phyloP scores from a whole-genome alignment of 495 filamentous ascomycete species.

The Penicillium pulvis region DNA sequence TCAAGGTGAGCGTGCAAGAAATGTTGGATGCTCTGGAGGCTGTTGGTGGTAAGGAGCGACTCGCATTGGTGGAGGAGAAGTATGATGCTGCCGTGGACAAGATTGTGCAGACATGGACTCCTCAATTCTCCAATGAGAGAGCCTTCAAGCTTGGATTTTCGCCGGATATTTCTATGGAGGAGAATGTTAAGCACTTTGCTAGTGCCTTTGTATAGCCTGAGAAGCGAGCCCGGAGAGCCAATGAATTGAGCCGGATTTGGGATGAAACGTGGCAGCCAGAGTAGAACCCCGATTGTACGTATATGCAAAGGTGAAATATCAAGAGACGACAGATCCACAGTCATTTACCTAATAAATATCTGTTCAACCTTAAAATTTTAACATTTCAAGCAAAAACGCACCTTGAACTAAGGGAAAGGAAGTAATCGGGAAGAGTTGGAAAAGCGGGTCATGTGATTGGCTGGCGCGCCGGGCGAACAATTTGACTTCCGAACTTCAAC shows the following conservation, averaged over 20 bases:
- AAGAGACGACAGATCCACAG: background rate
- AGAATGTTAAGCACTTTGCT: conserved; percentile 58
- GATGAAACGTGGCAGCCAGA: background rate
- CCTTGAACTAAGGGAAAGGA: conserved; percentile 20
- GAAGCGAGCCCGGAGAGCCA: conserved; percentile 9
- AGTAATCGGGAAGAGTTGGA: conserved; percentile 47
- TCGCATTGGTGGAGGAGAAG: conserved; percentile 65
- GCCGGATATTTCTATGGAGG: conserved; percentile 58
- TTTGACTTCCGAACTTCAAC: conserved; percentile 57
- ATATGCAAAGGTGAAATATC: background rate
- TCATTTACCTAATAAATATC: background rate
- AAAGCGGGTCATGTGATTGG: conserved; percentile 56
- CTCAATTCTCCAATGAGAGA: conserved; percentile 62
- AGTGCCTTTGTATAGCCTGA: conserved; percentile 31
- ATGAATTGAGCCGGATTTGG: conserved; percentile 19
- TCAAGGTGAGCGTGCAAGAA: conserved; percentile 70
- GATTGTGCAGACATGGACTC: conserved; percentile 75
- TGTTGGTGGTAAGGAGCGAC: conserved; percentile 68
- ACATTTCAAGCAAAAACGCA: background rate
- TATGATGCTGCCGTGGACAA: conserved; percentile 65
- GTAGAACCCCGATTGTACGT: background rate
- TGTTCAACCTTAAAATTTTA: background rate
- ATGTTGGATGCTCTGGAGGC: conserved; percentile 73
- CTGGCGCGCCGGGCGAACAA: conserved; percentile 48
- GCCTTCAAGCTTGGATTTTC: conserved; percentile 61